Percentiles rank a stretch among this genome's conserved stretches.
These are phyloP conservation scores for Neurospora sp. DNA, from an alignment of 495 filamentous ascomycete species.

Conservation along the genomic window DNA sequence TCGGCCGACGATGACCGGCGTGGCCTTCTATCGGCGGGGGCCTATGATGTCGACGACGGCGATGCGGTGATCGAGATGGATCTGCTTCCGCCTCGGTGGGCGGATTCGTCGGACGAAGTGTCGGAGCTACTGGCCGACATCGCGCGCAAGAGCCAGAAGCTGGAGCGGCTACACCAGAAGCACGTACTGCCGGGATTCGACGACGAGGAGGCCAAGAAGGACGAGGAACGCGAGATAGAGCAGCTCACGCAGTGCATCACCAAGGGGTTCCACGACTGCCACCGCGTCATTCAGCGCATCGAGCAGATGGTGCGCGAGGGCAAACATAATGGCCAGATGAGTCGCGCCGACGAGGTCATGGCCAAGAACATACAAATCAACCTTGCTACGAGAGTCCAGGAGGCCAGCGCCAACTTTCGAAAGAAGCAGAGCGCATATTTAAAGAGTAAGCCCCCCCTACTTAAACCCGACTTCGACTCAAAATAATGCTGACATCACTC, in stretches of 20 bases:
- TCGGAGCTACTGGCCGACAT: conserved; percentile 72
- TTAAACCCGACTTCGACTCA: neutral
- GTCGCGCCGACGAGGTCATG: conserved; percentile 82
- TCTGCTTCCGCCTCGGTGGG: conserved; percentile 87
- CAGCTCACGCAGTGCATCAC: conserved; percentile 83
- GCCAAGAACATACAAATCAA: conserved; percentile 90
- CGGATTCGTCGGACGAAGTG: conserved; percentile 90
- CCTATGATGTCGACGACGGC: conserved; percentile 72
- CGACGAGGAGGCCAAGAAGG: conserved; percentile 74
- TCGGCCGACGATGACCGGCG: conserved; percentile 58
- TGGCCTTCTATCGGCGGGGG: conserved; percentile 70
- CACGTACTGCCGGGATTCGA: conserved; percentile 95
- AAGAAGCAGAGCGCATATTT: conserved; percentile 97
- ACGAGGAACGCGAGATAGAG: conserved; percentile 85
- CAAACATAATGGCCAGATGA: conserved; percentile 56
- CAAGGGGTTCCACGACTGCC: conserved; percentile 76
- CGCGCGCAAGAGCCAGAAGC: conserved; percentile 65
- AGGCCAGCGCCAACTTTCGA: conserved; percentile 81
- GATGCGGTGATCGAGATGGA: conserved; percentile 99
- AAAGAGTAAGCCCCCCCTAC: conserved; percentile 53
- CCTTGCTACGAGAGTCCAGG: conserved; percentile 78
- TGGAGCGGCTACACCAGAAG: conserved; percentile 92
- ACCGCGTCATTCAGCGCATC: conserved; percentile 75
- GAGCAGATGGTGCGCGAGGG: conserved; percentile 74
- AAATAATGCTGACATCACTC: neutral